Evolutionary conservation across 2,329 filamentous ascomycete species (phyloP), one percentile per base, ranked within the genome.

Genomic region (Neoscytalidium dimidiatum): DNA sequence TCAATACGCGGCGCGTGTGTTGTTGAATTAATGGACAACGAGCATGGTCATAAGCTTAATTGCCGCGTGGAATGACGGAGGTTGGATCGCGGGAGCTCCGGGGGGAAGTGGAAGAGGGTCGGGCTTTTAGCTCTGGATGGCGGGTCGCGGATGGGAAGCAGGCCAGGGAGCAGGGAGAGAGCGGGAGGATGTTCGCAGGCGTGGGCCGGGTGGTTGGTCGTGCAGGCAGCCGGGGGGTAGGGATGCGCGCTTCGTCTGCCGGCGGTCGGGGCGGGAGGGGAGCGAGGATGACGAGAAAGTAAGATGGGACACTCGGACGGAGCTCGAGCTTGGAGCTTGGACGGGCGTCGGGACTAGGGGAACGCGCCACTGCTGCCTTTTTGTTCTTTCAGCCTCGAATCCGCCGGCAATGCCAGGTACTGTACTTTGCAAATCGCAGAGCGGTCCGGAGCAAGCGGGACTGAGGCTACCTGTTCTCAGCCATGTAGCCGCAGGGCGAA

Each of bases 291-390:
- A 31, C 53, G 53, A 44, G 53, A 31, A 38, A 57, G 49, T 19
- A 46, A 23, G 43, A 46, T n/a, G n/a, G n/a, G n/a, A n/a, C n/a
- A n/a, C n/a, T n/a, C 8, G 28, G 5, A 13, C 33, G 19, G 33
- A 57, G 53, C 53, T 57, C 53, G 53, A 57, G 53, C 53, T 57
- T 26, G 41, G 56, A 60, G 56, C 56, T 60, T 60, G 56, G 56
- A 60, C 56, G n/a, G n/a, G n/a, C n/a, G n/a, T 60, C 56, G 56
- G 56, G 56, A 41, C 56, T 46, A 60, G 56, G 56, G 38, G 56
- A 41, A 60, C 35, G 35, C 53, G 51, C 53, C 11, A 57, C 53
- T 38, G 8, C 29, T 43, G 19, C 35, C 23, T 29, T 43, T 57
- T 33, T 46, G 49, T 60, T 46, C 28, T n/a, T 58, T 58, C 23